Conservation (phyloP, 768 basidiomycete species). For the Rhizopogon roseolus region DNA sequence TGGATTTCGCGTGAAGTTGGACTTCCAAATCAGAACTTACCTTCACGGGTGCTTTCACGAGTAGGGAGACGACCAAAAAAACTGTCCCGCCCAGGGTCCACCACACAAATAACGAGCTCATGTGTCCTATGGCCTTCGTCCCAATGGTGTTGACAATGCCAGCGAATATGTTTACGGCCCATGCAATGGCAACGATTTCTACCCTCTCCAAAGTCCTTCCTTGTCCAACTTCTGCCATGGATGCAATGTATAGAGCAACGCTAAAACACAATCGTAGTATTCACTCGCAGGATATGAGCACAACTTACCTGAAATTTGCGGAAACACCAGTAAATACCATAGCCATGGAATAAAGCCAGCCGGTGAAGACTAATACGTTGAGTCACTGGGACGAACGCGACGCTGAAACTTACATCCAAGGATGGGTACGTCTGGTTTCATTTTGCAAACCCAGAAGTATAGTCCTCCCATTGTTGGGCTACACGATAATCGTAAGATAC, state of each 20-base stretch:
- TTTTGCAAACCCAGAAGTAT: conserved; percentile 61
- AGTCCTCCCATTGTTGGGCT: conserved; percentile 55
- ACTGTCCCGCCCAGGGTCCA: conserved; percentile 58
- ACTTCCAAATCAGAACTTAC: conserved; percentile 24
- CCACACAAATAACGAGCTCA: conserved; percentile 55
- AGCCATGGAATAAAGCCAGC: conserved; percentile 58
- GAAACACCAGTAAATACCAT: conserved; percentile 58
- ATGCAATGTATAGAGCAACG: conserved; percentile 50
- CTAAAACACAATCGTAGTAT: conserved; percentile 20
- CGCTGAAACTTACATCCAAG: conserved; percentile 42
- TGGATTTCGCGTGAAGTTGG: conserved; percentile 10
- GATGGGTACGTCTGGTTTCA: conserved; percentile 50
- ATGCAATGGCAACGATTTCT: conserved; percentile 49
- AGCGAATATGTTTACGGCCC: conserved; percentile 52
- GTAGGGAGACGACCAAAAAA: conserved; percentile 49
- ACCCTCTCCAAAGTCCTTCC: conserved; percentile 41
- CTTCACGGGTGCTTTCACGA: conserved; percentile 52
- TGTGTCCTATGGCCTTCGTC: conserved; percentile 50
- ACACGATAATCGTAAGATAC: not conserved
- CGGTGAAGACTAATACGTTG: conserved; percentile 32
- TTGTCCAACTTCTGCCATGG: conserved; percentile 44
- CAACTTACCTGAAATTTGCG: conserved; percentile 44
- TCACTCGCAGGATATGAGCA: not conserved
- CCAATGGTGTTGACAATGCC: conserved; percentile 55
- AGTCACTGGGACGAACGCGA: not conserved